Conservation (phyloP, 352 stramenopile genomes). For the Phytophthora quininea region DNA sequence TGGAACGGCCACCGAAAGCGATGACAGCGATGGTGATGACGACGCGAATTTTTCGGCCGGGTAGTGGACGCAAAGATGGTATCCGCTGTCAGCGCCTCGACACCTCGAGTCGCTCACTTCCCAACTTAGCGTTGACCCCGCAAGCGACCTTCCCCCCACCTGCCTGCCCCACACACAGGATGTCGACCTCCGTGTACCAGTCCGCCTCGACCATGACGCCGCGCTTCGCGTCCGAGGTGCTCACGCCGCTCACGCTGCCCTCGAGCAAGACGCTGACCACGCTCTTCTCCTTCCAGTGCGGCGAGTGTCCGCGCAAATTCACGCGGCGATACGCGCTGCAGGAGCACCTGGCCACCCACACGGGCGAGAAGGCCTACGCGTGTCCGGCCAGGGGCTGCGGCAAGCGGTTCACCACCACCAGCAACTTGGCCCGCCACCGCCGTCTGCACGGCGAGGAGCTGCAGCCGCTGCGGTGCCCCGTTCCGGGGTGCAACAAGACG, state of each 20-base stretch:
- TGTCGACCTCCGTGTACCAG: conserved; percentile 38
- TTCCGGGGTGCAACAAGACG: conserved; percentile 30
- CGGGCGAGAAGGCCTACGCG: conserved; percentile 54
- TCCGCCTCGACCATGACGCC: conserved; percentile 30
- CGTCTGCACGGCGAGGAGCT: conserved; percentile 46
- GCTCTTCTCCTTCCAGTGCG: conserved; percentile 37
- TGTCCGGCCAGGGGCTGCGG: conserved; percentile 42
- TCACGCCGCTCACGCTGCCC: conserved; percentile 15
- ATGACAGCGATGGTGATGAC: conserved; percentile 12
- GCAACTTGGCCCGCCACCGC: conserved; percentile 51
- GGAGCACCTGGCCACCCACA: conserved; percentile 54
- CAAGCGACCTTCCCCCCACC: conserved; percentile 17
- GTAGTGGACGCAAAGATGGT: conserved; percentile 5
- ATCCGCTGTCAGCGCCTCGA: conserved; percentile 2
- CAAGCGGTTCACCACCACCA: conserved; percentile 60
- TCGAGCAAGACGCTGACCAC: conserved; percentile 5
- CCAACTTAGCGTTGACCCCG: conserved; percentile 36
- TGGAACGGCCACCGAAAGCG: conserved; percentile 29
- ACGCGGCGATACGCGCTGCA: conserved; percentile 47
- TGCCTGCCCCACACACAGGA: conserved; percentile 5
- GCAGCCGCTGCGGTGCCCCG: conserved; percentile 31
- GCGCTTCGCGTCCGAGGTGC: conserved; percentile 24
- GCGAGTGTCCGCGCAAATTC: conserved; percentile 39
- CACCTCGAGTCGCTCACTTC: conserved; percentile 17
- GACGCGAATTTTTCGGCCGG: conserved; percentile 14